Base-by-base conservation (phyloP, 2,329 filamentous ascomycete genomes). In the Xylariales sp. region DNA sequence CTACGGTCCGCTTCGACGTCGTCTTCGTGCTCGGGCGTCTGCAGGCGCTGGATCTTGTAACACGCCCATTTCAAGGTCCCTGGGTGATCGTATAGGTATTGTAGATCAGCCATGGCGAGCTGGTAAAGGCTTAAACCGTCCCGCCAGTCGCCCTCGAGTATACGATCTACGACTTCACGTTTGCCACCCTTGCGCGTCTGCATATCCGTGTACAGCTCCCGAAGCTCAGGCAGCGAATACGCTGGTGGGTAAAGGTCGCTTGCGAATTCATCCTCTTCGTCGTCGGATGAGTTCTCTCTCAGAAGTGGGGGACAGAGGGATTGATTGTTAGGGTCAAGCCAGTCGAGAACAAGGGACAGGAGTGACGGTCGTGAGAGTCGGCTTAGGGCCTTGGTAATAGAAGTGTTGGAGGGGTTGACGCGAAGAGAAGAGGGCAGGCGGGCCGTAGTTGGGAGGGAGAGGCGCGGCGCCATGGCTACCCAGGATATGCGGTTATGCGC, bases 301-400 rank as follows among this genome's bases (percentile, higher is more conserved):
- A 91, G 85, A 75, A 85, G 89, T 0, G 91, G 91, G 1, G 83
- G 82, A 50, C 87, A 90, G 18, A 86, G 82, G 4, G 85, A 79
- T 48, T 89, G 82, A 70, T 91, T 90, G 70, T 85, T 83, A 56
- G 90, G 87, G 65, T 91, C 87, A 3, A 97, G 88, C 93, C 93
- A 97, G 81, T 91, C 86, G 28, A 94, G 84, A 0, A 87, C 91
- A 8, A 97, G 85, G 0, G 89, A 87, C 32, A 96, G 81, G 28
- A 97, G 86, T 0, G 91, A 89, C 54, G 89, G 82, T 58, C 93
- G 89, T 1, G 92, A 91, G 18, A 97, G 85, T 62, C 90, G 90
- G 68, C 83, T 86, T 56, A 97, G 84, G 48, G 87, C 84, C 78
- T 91, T 93, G 71, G 86, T 78, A 56, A 93, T 86, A 36, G 89